Conservation (phyloP, 179 eudicot species). For the Drosera spatulata region DNA sequence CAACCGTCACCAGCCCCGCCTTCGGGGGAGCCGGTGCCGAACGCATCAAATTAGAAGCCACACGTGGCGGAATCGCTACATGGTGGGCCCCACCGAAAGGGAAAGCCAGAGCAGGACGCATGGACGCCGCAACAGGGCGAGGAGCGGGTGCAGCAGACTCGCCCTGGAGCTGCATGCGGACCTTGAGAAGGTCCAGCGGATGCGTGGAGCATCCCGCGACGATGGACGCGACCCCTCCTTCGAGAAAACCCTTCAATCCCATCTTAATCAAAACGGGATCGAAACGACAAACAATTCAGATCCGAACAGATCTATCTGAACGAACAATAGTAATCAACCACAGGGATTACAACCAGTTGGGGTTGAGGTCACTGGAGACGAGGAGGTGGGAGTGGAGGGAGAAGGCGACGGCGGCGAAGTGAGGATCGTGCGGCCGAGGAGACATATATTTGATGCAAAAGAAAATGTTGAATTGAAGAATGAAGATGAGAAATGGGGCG, state of each 20-base stretch:
- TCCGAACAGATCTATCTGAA: background rate
- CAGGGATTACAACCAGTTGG: slow-evolving; percentile 34
- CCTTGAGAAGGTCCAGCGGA: slow-evolving; percentile 65
- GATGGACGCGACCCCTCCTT: slow-evolving; percentile 86
- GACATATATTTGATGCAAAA: slow-evolving; percentile 21
- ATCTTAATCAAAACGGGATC: slow-evolving; percentile 8
- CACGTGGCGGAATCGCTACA: background rate
- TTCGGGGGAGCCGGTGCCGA: slow-evolving; percentile 12
- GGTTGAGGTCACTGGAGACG: slow-evolving; percentile 51
- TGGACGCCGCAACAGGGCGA: background rate
- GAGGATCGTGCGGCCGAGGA: slow-evolving; percentile 55
- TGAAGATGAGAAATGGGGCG: too few relatives aligned
- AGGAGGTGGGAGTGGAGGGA: slow-evolving; percentile 62
- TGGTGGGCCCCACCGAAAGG: slow-evolving; percentile 12
- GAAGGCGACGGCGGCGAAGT: slow-evolving; percentile 48
- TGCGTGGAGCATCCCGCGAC: slow-evolving; percentile 71
- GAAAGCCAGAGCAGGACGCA: slow-evolving; percentile 60
- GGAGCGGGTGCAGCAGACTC: slow-evolving; percentile 21
- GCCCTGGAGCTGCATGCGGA: slow-evolving; percentile 92
- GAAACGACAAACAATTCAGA: background rate
- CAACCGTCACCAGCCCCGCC: slow-evolving; percentile 50
- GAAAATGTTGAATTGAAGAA: too few relatives aligned
- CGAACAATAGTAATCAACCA: background rate
- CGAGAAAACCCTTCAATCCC: slow-evolving; percentile 85
- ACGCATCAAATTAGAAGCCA: too few relatives aligned